phyloP scores from a whole-genome alignment of 768 basidiomycete species.

The Amanita molliuscula region DNA sequence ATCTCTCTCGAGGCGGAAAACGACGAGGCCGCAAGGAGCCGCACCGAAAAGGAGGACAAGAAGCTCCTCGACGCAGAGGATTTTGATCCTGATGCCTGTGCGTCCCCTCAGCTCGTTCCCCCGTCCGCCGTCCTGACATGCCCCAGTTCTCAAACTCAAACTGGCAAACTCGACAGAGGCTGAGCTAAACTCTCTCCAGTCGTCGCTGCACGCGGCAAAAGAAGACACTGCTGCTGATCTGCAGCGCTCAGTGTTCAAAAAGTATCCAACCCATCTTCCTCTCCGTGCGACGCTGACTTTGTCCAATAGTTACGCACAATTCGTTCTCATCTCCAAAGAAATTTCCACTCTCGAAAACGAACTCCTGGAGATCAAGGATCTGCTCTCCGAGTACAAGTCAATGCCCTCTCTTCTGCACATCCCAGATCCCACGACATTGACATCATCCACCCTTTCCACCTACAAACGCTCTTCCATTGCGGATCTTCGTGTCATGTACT shows the following conservation, averaged over 20 bases:
- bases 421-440: conserved; percentile 64
- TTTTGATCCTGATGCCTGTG: conserved; percentile 87
- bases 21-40: conserved; percentile 30
- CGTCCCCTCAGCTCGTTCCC: conserved; percentile 21
- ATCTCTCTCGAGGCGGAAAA: conserved; percentile 28
- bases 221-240: conserved; percentile 70
- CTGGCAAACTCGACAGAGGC: conserved; percentile 85
- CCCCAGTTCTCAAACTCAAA: conserved; percentile 66
- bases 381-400: conserved; percentile 89
- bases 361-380: conserved; percentile 93
- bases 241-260: conserved; percentile 91
- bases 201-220: conserved; percentile 60
- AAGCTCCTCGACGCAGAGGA: conserved; percentile 61
- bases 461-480: conserved; percentile 84
- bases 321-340: conserved; percentile 94
- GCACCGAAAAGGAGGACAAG: conserved; percentile 40
- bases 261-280: conserved; percentile 31
- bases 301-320: conserved; percentile 78
- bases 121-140: neutral
- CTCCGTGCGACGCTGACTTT: neutral
- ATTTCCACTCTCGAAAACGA: conserved; percentile 94
- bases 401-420: conserved; percentile 92
- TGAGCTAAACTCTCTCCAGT: conserved; percentile 66
- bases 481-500: conserved; percentile 89
- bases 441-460: conserved; percentile 31